Base-by-base conservation (phyloP, 169 alveolate genomes). In the Plasmodium sp. region DNA sequence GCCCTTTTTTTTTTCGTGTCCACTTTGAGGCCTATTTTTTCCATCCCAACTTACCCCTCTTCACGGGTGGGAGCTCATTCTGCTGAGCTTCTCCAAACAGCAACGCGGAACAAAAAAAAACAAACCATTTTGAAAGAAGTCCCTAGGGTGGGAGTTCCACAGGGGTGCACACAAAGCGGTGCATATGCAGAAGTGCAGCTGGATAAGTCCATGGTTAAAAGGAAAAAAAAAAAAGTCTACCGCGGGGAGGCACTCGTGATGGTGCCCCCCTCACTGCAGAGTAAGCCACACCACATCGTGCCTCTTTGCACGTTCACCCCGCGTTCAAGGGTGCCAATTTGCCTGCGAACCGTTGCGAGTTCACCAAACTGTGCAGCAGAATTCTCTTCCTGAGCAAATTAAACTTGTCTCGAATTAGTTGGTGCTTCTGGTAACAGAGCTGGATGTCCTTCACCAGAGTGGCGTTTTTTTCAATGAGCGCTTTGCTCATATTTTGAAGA, bases 391-490 rank as follows among this genome's bases (percentile, higher is more conserved):
- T 86, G 77, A 86, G 45, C 34, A 75, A 34, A 48, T 33, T 51
- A 77, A 86, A 86, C 43, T 86, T 86, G 5, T 86, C 48, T 45
- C 48, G 54, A 56, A 86, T 86, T 86, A 86, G 41, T 18, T 75
- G 43, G 48, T 86, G 93, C 41, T 74, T 86, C 27, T 86, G 73
- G 43, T 86, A 75, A 16, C 93, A 86, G 9, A 75, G n/a, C 9
- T 86, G 18, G n/a, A 77, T 86, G 45, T 75, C 79, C 58, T 77
- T 79, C 6, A 75, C 33, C 43, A 77, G 22, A 16, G 67, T 33
- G 48, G 72, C 22, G 51, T 90, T 79, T 81, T 43, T 90, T 51
- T 90, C 92, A 18, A n/a, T 41, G 51, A 90, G 4, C 7, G 74
- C 58, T 81, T 90, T 90, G 54, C 83, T 72, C 48, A 71, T 39